phyloP scores from a whole-genome alignment of 345 rosid genomes.

The Ailanthus altissimus region DNA sequence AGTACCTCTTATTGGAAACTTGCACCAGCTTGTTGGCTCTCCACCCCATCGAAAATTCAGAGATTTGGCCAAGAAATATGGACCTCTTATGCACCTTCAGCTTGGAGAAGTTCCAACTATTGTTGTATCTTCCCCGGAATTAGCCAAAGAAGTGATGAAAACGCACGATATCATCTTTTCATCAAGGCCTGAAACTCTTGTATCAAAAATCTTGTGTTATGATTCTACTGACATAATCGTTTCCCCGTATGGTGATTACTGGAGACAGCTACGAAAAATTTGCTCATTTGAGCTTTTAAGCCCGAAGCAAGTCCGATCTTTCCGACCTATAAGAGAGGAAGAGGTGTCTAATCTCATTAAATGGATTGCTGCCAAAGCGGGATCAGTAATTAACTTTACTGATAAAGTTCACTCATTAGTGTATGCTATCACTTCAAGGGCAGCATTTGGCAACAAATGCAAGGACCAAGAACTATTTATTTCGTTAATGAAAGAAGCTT shows the following conservation, averaged over 20 bases:
- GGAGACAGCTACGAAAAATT: conserved; percentile 35
- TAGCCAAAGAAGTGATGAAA: conserved; percentile 36
- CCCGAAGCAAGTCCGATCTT: conserved; percentile 27
- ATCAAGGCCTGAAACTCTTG: conserved; percentile 19
- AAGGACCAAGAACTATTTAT: conserved; percentile 27
- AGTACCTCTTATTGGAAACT: conserved; percentile 39
- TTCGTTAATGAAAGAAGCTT: not conserved
- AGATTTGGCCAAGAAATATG: conserved; percentile 35
- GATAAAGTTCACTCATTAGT: conserved; percentile 19
- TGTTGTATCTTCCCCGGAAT: conserved; percentile 30
- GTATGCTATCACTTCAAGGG: conserved; percentile 18
- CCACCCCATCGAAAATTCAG: conserved; percentile 27
- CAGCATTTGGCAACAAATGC: no score
- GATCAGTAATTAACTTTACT: conserved; percentile 27
- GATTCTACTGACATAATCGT: conserved; percentile 12
- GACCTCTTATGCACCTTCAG: conserved; percentile 41
- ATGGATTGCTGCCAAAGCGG: not conserved
- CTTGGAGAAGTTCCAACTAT: conserved; percentile 30
- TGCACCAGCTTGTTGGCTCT: conserved; percentile 34
- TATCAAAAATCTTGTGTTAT: conserved; percentile 9
- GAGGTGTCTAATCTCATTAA: conserved; percentile 21
- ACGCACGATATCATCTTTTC: conserved; percentile 37
- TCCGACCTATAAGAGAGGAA: conserved; percentile 28
- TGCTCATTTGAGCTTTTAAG: conserved; percentile 27
- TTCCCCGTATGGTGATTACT: conserved; percentile 30